Percentiles rank a stretch among this genome's conserved stretches.
Conservation (phyloP, 2,329 filamentous ascomycete genomes). For the Epichloe sp. region DNA sequence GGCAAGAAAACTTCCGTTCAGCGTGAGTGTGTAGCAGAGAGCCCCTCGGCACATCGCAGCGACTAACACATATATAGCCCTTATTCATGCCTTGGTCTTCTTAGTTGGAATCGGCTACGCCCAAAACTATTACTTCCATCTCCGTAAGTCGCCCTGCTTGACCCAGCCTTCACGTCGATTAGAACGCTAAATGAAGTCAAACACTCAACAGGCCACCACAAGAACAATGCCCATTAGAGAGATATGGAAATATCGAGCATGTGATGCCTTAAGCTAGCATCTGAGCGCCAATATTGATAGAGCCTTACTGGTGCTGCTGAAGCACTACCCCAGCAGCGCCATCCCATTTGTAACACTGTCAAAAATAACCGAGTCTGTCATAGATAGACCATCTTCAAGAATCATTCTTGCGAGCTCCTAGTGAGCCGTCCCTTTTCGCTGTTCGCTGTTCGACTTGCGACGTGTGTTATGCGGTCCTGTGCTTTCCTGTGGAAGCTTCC, state of each 20-base stretch:
- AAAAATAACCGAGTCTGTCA: not conserved
- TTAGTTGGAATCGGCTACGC: slow-evolving; percentile 78
- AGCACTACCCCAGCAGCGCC: not conserved
- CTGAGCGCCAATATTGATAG: slow-evolving; percentile 28
- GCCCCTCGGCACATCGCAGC: slow-evolving; percentile 13
- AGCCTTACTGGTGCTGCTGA: slow-evolving; percentile 18
- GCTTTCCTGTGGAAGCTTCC: no score
- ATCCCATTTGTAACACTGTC: slow-evolving; percentile 4
- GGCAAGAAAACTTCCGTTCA: slow-evolving; percentile 81
- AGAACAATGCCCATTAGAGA: slow-evolving; percentile 96
- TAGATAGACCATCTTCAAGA: not conserved
- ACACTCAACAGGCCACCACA: slow-evolving; percentile 75
- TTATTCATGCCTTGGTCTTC: slow-evolving; percentile 72
- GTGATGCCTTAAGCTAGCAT: not conserved
- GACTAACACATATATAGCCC: slow-evolving; percentile 41
- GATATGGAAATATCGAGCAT: not conserved
- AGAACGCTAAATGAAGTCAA: not conserved
- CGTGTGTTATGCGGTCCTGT: no score
- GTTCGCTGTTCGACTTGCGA: not conserved
- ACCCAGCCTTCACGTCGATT: not conserved
- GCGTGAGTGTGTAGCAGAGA: slow-evolving; percentile 64
- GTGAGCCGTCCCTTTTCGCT: not conserved
- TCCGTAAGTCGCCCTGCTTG: slow-evolving; percentile 56
- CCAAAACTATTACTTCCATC: slow-evolving; percentile 99
- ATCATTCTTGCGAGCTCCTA: not conserved